A percentile compares a stretch with the other conserved stretches of the same genome.
Conservation (phyloP, 495 filamentous ascomycete species). For the Aspergillus biplanus region DNA sequence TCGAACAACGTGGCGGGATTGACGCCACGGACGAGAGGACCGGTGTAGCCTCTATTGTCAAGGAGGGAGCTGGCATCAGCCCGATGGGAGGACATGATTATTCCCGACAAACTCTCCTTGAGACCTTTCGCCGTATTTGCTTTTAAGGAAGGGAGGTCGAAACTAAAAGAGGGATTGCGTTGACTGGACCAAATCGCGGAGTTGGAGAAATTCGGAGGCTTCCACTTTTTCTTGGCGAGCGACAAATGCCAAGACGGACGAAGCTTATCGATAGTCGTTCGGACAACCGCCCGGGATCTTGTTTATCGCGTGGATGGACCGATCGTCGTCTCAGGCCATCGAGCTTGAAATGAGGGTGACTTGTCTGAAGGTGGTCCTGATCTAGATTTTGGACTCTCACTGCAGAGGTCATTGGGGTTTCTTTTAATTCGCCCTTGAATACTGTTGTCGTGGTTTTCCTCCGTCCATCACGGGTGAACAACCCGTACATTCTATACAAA, state of each 20-base stretch:
- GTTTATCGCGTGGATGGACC: neutral
- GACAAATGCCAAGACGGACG: slow-evolving; percentile 26
- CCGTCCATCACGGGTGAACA: neutral
- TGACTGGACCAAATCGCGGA: neutral
- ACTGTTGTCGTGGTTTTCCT: no score
- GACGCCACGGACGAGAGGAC: slow-evolving; percentile 71
- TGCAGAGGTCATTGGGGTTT: no score
- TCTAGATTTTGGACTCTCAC: no score
- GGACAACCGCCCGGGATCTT: slow-evolving; percentile 35
- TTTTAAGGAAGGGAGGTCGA: no score
- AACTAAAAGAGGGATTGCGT: no score
- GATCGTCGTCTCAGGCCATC: neutral
- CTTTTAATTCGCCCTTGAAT: no score
- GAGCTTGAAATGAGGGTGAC: no score
- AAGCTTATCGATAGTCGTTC: slow-evolving; percentile 52
- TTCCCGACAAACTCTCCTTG: neutral
- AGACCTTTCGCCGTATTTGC: no score
- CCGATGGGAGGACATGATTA: slow-evolving; percentile 56
- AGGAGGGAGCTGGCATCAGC: slow-evolving; percentile 77
- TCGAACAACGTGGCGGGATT: slow-evolving; percentile 91
- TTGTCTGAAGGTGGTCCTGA: neutral
- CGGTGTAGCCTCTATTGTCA: slow-evolving; percentile 77
- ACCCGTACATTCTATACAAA: neutral
- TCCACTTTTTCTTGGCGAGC: slow-evolving; percentile 8
- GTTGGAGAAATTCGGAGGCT: slow-evolving; percentile 15